These are phyloP conservation scores for Ustanciosporium gigantosporum DNA, from an alignment of 1,284 basidiomycete species.

Conservation along the genomic window DNA sequence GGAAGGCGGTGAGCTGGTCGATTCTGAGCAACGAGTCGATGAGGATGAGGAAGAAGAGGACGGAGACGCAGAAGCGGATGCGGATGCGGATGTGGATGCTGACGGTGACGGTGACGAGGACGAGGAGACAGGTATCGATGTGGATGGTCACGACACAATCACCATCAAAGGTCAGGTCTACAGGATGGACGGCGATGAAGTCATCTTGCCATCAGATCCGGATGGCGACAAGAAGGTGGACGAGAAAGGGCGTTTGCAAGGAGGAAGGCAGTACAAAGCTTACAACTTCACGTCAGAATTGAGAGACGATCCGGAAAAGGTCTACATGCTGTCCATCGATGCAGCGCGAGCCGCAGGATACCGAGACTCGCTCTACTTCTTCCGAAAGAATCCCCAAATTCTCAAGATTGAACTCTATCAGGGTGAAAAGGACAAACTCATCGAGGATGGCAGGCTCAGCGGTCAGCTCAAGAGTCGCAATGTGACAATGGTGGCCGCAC, in stretches of 20 bases:
- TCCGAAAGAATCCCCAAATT: slow-evolving; percentile 84
- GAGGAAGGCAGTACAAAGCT: slow-evolving; percentile 85
- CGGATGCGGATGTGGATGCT: slow-evolving; percentile 6
- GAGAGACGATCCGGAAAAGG: slow-evolving; percentile 75
- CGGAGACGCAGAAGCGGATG: slow-evolving; percentile 4
- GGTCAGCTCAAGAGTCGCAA: slow-evolving; percentile 85
- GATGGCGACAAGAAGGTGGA: slow-evolving; percentile 93
- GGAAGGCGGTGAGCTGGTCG: too few species aligned
- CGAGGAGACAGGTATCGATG: slow-evolving; percentile 24
- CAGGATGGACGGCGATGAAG: slow-evolving; percentile 82
- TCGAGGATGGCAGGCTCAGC: slow-evolving; percentile 81
- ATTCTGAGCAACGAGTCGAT: too few species aligned
- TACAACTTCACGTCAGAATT: slow-evolving; percentile 80
- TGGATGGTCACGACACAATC: slow-evolving; percentile 66
- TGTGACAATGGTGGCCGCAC: slow-evolving; percentile 87
- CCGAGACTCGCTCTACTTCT: slow-evolving; percentile 94
- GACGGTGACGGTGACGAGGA: slow-evolving; percentile 15
- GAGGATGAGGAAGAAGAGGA: slow-evolving; percentile 2
- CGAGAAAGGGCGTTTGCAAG: slow-evolving; percentile 77
- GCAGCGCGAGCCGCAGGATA: slow-evolving; percentile 93
- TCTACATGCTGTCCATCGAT: slow-evolving; percentile 95
- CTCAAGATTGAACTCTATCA: slow-evolving; percentile 72
- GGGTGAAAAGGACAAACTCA: slow-evolving; percentile 84
- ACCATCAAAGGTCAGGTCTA: slow-evolving; percentile 76
- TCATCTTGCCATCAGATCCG: slow-evolving; percentile 78